Base-by-base conservation (phyloP, 2,329 filamentous ascomycete genomes). In the Fusarium tanahbumbuense region DNA sequence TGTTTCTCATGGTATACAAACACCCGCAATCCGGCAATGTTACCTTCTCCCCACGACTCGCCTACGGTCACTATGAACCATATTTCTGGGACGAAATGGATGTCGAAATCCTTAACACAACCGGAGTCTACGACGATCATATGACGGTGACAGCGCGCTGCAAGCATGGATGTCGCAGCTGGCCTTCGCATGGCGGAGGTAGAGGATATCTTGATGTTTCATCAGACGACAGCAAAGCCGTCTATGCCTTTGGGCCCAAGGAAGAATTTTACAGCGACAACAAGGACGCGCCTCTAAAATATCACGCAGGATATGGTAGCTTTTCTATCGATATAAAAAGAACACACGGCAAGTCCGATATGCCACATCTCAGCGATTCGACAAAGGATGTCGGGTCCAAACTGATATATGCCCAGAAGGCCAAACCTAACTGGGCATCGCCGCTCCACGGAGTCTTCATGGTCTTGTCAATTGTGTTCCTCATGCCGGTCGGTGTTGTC, bases 401-500 rank as follows among this genome's bases (percentile, higher is more conserved):
- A 52, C 76, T 80, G 46, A 68, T 78, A 44, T 78, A 73, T 23
- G 72, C 73, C 50, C 70, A 71, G 13, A 75, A 71, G 9, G 78
- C 80, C 59, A 73, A 73, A 45, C 66, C 67, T 3, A 83, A 86
- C 56, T 77, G 74, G 68, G 80, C 77, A 66, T 81, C 83, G 1
- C 80, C 81, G 7, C 77, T 81, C 6, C 84, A 88, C 50, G 83
- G 80, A 9, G 75, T 83, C 6, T 74, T 87, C 47, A 91, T 91
- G 89, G 79, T 88, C 41, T 75, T 87, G 13, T 81, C 81, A 15
- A 86, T 90, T 61, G 79, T 89, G 5, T 81, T 85, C 18, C 70
- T 90, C 48, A 84, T 89, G 75, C 88, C 88, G 1, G 66, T 86
- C 12, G 89, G 88, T 2, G 80, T 87, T 15, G 70, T 89, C 25